These are phyloP conservation scores for Puccinia polysora DNA, from an alignment of 1,284 basidiomycete species.

Conservation along the genomic window DNA sequence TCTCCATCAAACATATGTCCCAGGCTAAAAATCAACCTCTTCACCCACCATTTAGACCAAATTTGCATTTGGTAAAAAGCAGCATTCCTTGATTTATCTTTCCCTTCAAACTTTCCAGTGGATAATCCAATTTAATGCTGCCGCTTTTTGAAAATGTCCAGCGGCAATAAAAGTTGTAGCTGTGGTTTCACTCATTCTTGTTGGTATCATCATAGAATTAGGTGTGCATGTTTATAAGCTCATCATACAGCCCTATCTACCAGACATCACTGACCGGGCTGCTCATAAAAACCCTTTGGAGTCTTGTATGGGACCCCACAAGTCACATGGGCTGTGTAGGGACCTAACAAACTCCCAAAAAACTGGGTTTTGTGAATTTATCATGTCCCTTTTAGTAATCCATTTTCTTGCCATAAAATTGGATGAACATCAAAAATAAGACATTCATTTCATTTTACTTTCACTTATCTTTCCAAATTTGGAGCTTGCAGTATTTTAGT, in stretches of 20 bases:
- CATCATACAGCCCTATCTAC: conserved; percentile 46
- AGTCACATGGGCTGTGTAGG: too few species aligned
- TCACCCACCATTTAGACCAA: conserved; percentile 42
- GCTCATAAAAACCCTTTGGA: background rate
- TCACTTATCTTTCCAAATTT: too few species aligned
- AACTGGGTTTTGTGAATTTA: conserved; percentile 55
- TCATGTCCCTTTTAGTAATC: too few species aligned
- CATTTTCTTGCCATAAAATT: too few species aligned
- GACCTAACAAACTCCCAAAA: conserved; percentile 60
- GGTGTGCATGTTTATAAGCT: conserved; percentile 62
- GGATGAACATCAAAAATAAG: too few species aligned
- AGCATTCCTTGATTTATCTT: background rate
- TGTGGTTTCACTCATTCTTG: conserved; percentile 58
- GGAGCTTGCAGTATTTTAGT: too few species aligned
- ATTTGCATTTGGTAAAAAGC: conserved; percentile 34
- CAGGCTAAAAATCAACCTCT: background rate
- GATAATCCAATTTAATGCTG: background rate
- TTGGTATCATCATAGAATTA: conserved; percentile 66
- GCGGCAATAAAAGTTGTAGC: conserved; percentile 51
- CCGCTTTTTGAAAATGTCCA: background rate
- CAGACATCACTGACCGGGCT: conserved; percentile 55
- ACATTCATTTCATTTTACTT: too few species aligned
- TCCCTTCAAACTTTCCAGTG: background rate
- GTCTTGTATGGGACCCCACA: too few species aligned
- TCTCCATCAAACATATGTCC: background rate